Conservation (phyloP, 2,329 filamentous ascomycete genomes). For the Periconia sp. region DNA sequence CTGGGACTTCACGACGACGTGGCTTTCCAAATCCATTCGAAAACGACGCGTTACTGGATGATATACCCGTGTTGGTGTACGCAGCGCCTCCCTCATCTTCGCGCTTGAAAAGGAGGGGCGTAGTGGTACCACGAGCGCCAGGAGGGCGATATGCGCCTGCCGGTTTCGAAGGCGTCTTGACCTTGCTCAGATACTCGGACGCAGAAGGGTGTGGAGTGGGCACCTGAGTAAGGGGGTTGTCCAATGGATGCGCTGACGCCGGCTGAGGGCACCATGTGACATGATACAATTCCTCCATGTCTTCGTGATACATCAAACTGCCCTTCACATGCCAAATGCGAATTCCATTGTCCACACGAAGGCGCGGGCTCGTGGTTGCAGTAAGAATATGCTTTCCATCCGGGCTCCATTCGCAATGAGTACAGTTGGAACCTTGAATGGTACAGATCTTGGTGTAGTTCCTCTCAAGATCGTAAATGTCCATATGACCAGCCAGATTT, state of each 20-base stretch:
- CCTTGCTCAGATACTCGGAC: conserved; percentile 75
- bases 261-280: conserved; percentile 80
- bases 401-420: conserved; percentile 95
- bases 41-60: conserved; percentile 56
- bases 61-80: conserved; percentile 77
- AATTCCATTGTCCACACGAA: conserved; percentile 95
- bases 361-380: conserved; percentile 92
- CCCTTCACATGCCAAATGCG: conserved; percentile 93
- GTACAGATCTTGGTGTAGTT: conserved; percentile 91
- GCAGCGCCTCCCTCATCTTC: conserved; percentile 95
- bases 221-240: conserved; percentile 72
- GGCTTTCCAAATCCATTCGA: conserved; percentile 79
- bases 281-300: conserved; percentile 92
- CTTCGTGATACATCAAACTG: conserved; percentile 89
- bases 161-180: conserved; percentile 94
- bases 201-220: conserved; percentile 84
- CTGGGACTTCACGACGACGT: conserved; percentile 78
- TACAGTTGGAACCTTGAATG: conserved; percentile 93
- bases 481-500: conserved; percentile 95
- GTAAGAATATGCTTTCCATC: conserved; percentile 96
- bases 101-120: conserved; percentile 92
- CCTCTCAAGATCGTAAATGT: conserved; percentile 94
- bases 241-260: conserved; percentile 60
- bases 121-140: conserved; percentile 83
- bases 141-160: conserved; percentile 96